Conservation (phyloP, 108 stramenopile genomes). For the Hondaea fermentalgiana region DNA sequence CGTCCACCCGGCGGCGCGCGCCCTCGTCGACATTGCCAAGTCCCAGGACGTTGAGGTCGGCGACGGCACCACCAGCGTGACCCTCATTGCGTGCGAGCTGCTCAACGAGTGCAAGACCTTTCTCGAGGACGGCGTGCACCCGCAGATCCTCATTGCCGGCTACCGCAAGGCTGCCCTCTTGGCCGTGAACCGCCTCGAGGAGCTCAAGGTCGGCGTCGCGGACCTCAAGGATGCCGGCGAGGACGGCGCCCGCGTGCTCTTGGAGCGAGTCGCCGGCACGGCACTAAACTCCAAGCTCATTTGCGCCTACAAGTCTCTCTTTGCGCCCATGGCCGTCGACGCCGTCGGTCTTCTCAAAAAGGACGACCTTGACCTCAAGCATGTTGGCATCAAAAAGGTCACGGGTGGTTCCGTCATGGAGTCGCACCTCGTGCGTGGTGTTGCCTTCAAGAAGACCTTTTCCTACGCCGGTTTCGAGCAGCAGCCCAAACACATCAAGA, state of each 20-base stretch:
- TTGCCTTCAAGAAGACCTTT: constrained; percentile 99
- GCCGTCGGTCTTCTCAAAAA: constrained; percentile 68
- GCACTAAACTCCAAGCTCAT: constrained; percentile 98
- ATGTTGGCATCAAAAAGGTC: constrained; percentile 93
- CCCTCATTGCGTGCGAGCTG: constrained; percentile 84
- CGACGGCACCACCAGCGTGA: constrained; percentile 95
- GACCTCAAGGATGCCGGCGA: background rate
- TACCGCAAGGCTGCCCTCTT: constrained; percentile 61
- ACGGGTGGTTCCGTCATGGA: constrained; percentile 80
- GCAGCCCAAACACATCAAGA: constrained; percentile 86
- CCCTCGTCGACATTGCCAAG: constrained; percentile 93
- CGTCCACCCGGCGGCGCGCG: constrained; percentile 95
- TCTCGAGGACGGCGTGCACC: constrained; percentile 96
- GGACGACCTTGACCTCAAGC: constrained; percentile 64
- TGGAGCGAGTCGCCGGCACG: constrained; percentile 85
- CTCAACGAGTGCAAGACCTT: constrained; percentile 86
- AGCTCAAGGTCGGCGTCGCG: constrained; percentile 57
- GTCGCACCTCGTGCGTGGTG: constrained; percentile 85
- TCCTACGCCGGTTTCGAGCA: constrained; percentile 98
- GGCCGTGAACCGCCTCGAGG: constrained; percentile 64
- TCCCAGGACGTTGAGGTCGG: constrained; percentile 89
- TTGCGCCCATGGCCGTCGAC: constrained; percentile 95
- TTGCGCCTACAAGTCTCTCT: constrained; percentile 82
- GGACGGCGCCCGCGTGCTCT: constrained; percentile 30
- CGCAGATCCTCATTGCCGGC: constrained; percentile 71